These are phyloP conservation scores for Phaffia rhodozyma DNA, from an alignment of 1,284 basidiomycete genomes.

Conservation along the genomic window DNA sequence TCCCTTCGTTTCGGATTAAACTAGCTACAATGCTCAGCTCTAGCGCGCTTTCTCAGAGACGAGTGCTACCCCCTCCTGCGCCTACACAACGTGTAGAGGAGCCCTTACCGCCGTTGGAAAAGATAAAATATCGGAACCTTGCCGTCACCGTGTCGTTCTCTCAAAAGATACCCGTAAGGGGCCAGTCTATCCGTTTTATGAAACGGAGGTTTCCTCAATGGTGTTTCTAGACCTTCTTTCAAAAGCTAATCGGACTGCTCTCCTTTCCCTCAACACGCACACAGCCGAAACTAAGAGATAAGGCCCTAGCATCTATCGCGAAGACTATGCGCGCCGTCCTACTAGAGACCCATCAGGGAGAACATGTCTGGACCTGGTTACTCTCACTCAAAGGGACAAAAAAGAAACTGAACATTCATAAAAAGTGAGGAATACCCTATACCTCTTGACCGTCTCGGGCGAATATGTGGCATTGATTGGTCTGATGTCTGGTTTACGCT, in stretches of 20 bases:
- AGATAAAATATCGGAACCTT: slow-evolving; percentile 39
- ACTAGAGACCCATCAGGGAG: neutral
- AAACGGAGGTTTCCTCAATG: neutral
- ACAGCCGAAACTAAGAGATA: slow-evolving; percentile 9
- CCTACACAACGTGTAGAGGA: neutral
- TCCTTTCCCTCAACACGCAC: slow-evolving; percentile 1
- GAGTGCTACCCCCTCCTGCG: neutral
- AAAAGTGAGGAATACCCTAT: slow-evolving; percentile 3
- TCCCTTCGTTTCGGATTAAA: neutral
- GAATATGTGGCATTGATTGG: neutral
- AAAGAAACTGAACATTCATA: neutral
- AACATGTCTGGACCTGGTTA: neutral
- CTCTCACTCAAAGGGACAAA: neutral
- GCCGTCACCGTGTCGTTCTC: slow-evolving; percentile 49
- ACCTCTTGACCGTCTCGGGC: neutral
- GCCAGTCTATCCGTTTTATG: neutral
- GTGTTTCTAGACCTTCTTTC: neutral
- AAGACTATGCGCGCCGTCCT: neutral
- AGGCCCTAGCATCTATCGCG: neutral
- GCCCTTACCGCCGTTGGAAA: slow-evolving; percentile 16
- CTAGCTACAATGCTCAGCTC: slow-evolving; percentile 2
- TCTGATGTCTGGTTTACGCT: neutral
- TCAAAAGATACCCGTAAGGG: slow-evolving; percentile 47
- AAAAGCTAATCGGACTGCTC: slow-evolving; percentile 17
- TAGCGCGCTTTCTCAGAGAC: slow-evolving; percentile 3